Conservation (phyloP, 441 rosid genomes). For the Populus tomentosa region DNA sequence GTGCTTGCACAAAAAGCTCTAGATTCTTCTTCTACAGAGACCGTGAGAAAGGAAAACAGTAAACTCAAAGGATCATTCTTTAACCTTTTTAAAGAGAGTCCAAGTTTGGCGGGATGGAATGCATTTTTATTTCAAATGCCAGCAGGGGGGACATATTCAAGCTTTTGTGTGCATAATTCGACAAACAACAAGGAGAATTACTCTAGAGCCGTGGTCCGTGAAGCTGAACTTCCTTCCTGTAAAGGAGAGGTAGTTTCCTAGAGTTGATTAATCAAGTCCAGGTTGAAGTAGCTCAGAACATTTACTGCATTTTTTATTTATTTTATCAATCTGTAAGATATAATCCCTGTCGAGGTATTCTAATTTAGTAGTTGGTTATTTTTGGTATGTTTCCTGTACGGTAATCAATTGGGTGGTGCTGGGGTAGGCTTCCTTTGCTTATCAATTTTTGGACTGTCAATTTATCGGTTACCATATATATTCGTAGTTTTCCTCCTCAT, state of each 20-base stretch:
- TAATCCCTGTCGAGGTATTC: constrained; percentile 9
- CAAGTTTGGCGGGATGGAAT: constrained; percentile 15
- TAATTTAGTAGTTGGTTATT: constrained; percentile 18
- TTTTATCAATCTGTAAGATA: constrained; percentile 30
- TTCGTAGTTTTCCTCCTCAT: neutral
- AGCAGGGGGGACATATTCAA: constrained; percentile 16
- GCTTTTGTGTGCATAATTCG: constrained; percentile 19
- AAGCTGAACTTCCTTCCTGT: neutral
- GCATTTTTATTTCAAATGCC: constrained; percentile 3
- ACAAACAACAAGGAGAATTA: constrained; percentile 1
- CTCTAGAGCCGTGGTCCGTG: neutral
- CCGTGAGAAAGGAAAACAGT: constrained; percentile 16
- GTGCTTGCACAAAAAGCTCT: constrained; percentile 16
- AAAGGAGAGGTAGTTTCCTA: constrained; percentile 16
- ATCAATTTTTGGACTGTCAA: constrained; percentile 5
- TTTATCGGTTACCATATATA: neutral
- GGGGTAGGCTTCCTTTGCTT: constrained; percentile 4
- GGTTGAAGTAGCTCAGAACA: constrained; percentile 28
- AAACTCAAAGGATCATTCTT: constrained; percentile 15
- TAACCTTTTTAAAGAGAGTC: constrained; percentile 12
- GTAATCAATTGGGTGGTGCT: constrained; percentile 12
- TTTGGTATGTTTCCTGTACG: neutral
- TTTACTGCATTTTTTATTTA: constrained; percentile 24
- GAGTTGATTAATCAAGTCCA: constrained; percentile 24
- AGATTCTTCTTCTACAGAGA: constrained; percentile 7